Base-by-base conservation (phyloP, 495 filamentous ascomycete genomes). In the Thermothielavioides terrestris region DNA sequence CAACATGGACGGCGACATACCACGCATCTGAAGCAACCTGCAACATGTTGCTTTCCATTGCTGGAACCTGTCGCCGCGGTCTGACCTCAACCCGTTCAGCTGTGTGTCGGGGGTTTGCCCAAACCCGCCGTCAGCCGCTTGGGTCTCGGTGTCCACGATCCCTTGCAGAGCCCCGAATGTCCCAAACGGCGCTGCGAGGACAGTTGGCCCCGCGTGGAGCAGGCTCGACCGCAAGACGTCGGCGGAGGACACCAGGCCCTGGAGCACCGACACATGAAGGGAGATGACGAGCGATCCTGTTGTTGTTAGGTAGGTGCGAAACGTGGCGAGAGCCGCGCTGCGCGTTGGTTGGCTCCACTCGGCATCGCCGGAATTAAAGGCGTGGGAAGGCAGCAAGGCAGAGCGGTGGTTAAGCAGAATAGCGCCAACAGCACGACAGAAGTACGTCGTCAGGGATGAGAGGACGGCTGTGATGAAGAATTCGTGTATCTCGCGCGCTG, bases 41-140 rank as follows among this genome's bases (percentile, higher is more conserved):
- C 64, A 58, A 44, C 71, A 74, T 0, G 63, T 55, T 32, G 56
- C 62, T 44, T 64, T 69, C 71, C 70, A 73, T 27, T 64, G 60
- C 2, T 54, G 46, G 28, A 67, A 58, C 39, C 60, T 64, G 14
- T 70, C 69, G 14, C 63, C 63, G 34, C 57, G 61, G n/a, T 71
- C 69, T 2, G 61, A 49, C 49, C 65, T 59, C 4, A 61, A 39
- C 14, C 67, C 62, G 38, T 65, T 53, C 12, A 70, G 50, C 21
- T 76, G 73, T 0, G 71, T 71, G 47, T 73, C 70, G 15, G 73
- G 73, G n/a, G 71, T 74, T 31, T 70, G 68, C n/a, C 63, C 67
- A 32, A 65, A 57, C 12, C 61, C 55, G 49, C 31, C 56, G 35
- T 63, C 50, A 44, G 60, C 7, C 26, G 31, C 28, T 54, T 63